Conservation (phyloP, 2,329 filamentous ascomycete genomes). For the Pseudogymnoascus sp. region DNA sequence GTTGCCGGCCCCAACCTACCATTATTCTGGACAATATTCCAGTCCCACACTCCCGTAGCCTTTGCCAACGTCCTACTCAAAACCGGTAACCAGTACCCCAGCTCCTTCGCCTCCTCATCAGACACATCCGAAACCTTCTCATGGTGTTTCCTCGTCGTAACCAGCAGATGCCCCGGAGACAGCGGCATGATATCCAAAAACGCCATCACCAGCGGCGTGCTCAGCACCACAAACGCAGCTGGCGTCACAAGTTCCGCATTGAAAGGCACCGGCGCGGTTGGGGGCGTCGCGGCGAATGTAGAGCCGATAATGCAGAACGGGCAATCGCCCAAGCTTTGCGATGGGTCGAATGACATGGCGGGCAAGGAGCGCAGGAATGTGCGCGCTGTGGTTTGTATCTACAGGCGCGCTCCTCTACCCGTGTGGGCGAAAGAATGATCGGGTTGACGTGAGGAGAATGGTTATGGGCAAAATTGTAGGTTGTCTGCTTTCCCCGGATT, state of each 20-base stretch:
- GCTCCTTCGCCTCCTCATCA: conserved; percentile 52
- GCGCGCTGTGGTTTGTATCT: not conserved
- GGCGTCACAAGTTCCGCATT: conserved; percentile 27
- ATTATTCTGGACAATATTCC: conserved; percentile 97
- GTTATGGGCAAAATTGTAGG: not conserved
- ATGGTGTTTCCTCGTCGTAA: conserved; percentile 69
- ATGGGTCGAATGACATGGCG: not conserved
- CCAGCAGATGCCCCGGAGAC: conserved; percentile 70
- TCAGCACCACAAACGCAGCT: conserved; percentile 59
- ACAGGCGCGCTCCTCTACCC: not conserved
- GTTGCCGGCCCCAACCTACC: conserved; percentile 35
- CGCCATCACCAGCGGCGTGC: conserved; percentile 67
- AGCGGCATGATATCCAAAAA: conserved; percentile 93
- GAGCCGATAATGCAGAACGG: conserved; percentile 56
- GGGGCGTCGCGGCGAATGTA: conserved; percentile 32
- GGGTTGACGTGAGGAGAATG: not conserved
- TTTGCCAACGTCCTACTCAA: conserved; percentile 62
- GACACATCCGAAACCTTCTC: conserved; percentile 67
- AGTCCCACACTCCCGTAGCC: conserved; percentile 67
- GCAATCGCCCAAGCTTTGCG: conserved; percentile 31
- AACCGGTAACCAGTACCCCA: conserved; percentile 60
- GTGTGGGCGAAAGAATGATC: not conserved
- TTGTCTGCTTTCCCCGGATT: not conserved
- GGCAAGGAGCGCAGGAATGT: not conserved
- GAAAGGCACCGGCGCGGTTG: conserved; percentile 30